Evolutionary conservation across 164 flowering plant genomes (phyloP), one percentile per base, ranked within the genome.

Genomic region (Houttuynia cordata): DNA sequence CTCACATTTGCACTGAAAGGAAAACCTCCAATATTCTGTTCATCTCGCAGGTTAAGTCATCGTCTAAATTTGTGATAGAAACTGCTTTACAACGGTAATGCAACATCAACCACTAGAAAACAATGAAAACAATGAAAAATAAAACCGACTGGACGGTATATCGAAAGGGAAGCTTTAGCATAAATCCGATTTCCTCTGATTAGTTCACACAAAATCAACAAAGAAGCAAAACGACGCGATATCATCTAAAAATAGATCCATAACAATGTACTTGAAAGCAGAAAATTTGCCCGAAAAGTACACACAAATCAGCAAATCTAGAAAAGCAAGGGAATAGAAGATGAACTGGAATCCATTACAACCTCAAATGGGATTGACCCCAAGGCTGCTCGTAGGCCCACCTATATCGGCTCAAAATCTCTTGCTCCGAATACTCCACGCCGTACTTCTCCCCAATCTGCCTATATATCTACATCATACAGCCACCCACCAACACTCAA

Each of bases 371-470:
- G 55, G 98, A 93, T 80, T 74, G 64, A 14, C 92, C 92, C 97
- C 97, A 93, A 22, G 97, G 98, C 78, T 86, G 89, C 75, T 51
- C 94, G 67, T 93, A 93, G 62, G 97, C 98, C 74, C 91, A 69
- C 64, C 98, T 76, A 69, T 87, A 93, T 72, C 94, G 78, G 62
- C 70, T 66, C 70, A 93, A 61, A 63, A 90, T 93, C 79, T 93
- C 98, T 40, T 47, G 63, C 60, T 93, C 98, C 6, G 96, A 82
- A 62, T 78, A 87, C 69, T 79, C 69, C 70, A 93, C 96, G 7
- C 98, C 98, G 69, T 93, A 93, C 59, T 93, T 93, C 80, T 93
- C 91, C 47, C 98, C 98, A 58, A 93, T 81, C 67, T 77, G 51
- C 70, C 87, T 82, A 61, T 93, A 93, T 53, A 93, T 84, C 98